Conservation (phyloP, 345 rosid species). For the Dipteronia sinensis region DNA sequence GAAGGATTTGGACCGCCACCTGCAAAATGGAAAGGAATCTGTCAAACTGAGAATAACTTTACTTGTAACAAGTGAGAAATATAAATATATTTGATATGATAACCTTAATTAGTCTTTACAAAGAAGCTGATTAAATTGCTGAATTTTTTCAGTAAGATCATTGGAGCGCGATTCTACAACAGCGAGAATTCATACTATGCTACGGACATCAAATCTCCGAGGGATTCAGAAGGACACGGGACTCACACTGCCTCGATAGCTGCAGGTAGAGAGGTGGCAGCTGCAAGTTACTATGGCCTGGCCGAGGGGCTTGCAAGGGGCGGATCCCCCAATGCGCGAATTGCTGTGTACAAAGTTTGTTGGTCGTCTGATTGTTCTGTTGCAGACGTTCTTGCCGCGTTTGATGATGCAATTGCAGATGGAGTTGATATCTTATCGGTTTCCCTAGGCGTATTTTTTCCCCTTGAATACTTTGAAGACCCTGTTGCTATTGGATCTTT, state of each 20-base stretch:
- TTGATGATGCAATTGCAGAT: constrained; percentile 32
- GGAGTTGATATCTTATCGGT: constrained; percentile 33
- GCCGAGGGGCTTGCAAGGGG: constrained; percentile 26
- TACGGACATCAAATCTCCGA: constrained; percentile 10
- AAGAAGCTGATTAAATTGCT: not conserved
- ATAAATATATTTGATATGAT: not conserved
- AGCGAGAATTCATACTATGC: not conserved
- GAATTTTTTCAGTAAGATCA: constrained; percentile 3
- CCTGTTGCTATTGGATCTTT: constrained; percentile 26
- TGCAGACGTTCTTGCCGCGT: constrained; percentile 34
- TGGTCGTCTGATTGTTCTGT: constrained; percentile 22
- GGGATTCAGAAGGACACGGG: constrained; percentile 32
- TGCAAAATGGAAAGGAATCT: not conserved
- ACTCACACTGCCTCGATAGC: constrained; percentile 36
- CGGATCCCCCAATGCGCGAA: constrained; percentile 14
- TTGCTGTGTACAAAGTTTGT: constrained; percentile 36
- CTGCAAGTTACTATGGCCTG: constrained; percentile 28
- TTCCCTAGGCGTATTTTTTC: constrained; percentile 17
- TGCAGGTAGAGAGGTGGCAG: constrained; percentile 22
- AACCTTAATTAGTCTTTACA: not conserved
- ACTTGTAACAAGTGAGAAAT: not conserved
- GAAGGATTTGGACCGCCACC: not conserved
- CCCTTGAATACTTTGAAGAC: constrained; percentile 21
- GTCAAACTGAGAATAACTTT: not conserved
- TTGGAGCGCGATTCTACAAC: constrained; percentile 16